These are phyloP conservation scores for Phialocephala subalpina DNA, from an alignment of 2,329 filamentous ascomycete genomes.

Conservation along the genomic window DNA sequence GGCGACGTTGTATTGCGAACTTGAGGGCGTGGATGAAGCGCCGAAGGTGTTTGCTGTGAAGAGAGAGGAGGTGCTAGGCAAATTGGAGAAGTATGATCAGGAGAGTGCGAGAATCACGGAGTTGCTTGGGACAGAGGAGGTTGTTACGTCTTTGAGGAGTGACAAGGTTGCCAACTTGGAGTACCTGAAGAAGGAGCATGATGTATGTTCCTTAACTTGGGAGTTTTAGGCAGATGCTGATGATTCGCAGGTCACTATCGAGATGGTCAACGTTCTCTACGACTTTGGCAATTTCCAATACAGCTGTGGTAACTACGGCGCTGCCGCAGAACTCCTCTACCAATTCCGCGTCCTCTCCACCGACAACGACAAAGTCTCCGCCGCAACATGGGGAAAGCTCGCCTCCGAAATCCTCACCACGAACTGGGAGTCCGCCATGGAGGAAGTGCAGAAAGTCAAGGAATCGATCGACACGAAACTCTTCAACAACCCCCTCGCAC, in stretches of 20 bases:
- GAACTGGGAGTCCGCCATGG: slow-evolving; percentile 93
- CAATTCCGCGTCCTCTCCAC: slow-evolving; percentile 98
- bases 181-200: slow-evolving; percentile 96
- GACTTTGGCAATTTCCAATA: slow-evolving; percentile 98
- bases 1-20: slow-evolving; percentile 87
- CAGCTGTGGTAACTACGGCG: slow-evolving; percentile 92
- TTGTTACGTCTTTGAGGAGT: slow-evolving; percentile 88
- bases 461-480: slow-evolving; percentile 93
- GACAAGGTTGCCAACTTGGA: slow-evolving; percentile 99
- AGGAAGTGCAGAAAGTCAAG: slow-evolving; percentile 89
- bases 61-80: slow-evolving; percentile 85
- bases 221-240: slow-evolving; percentile 25
- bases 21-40: slow-evolving; percentile 79
- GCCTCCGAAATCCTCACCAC: slow-evolving; percentile 94
- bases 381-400: slow-evolving; percentile 97
- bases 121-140: slow-evolving; percentile 85
- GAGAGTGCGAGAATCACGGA: slow-evolving; percentile 89
- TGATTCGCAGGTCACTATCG: slow-evolving; percentile 74
- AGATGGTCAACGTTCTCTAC: slow-evolving; percentile 96
- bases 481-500: slow-evolving; percentile 94
- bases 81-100: slow-evolving; percentile 84
- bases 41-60: slow-evolving; percentile 89
- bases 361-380: slow-evolving; percentile 96
- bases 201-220: slow-evolving; percentile 60
- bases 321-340: slow-evolving; percentile 92